phyloP scores from a whole-genome alignment of 1,139 yeast species.

The Suhomyces chickasaworum region DNA sequence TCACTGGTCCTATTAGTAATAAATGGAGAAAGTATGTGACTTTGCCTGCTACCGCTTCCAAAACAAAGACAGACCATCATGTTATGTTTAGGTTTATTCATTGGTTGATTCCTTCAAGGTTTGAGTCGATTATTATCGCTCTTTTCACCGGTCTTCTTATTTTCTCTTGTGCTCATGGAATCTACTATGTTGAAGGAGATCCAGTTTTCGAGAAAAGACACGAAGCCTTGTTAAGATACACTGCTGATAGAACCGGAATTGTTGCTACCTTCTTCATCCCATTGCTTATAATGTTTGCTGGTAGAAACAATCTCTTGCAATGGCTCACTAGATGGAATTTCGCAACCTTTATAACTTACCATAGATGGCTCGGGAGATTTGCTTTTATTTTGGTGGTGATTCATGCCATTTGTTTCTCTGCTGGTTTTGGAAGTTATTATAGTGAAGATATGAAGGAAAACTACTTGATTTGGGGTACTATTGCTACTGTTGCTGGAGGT shows the following conservation, averaged over 20 bases:
- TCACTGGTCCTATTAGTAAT: conserved; percentile 28
- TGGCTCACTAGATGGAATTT: conserved; percentile 45
- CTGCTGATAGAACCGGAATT: conserved; percentile 37
- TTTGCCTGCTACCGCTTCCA: conserved; percentile 33
- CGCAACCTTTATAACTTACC: conserved; percentile 38
- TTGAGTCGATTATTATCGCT: conserved; percentile 23
- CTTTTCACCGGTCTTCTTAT: conserved; percentile 16
- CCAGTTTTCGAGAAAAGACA: conserved; percentile 23
- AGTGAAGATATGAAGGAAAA: conserved; percentile 19
- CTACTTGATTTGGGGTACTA: conserved; percentile 34
- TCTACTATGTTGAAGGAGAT: conserved; percentile 25
- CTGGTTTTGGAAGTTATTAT: conserved; percentile 18
- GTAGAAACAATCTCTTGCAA: conserved; percentile 45
- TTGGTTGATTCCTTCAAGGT: conserved; percentile 20
- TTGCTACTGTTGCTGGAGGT: conserved; percentile 36
- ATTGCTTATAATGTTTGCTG: conserved; percentile 43
- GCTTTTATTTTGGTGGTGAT: conserved; percentile 30
- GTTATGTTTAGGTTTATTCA: conserved; percentile 23
- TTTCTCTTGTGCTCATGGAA: conserved; percentile 22
- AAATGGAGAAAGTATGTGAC: conserved; percentile 32
- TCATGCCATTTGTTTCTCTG: conserved; percentile 44
- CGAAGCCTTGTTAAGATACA: conserved; percentile 30
- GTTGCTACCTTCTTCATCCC: conserved; percentile 35
- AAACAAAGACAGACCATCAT: conserved; percentile 28
- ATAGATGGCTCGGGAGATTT: conserved; percentile 42